Base-by-base conservation (phyloP, 31 red algal species). In the Odonthalia washingtoniensis region DNA sequence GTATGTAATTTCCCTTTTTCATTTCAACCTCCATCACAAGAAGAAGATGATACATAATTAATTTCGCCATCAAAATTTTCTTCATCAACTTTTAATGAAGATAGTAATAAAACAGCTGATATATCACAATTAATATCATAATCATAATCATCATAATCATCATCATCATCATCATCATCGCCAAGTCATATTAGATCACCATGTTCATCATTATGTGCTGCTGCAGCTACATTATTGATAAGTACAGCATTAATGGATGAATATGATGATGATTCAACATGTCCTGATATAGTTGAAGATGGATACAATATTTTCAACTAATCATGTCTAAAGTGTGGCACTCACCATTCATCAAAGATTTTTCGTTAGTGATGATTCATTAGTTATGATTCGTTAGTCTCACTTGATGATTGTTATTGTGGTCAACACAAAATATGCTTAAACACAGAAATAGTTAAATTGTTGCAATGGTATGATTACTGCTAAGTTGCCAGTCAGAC, bases 221-320 rank as follows among this genome's bases (percentile, higher is more conserved):
- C 12, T 31, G 60, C 63, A 35, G 5, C 80, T 32, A 34, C 31
- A 1, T 3, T 39, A 1, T n/a, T 40, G 24, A 66, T 17, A 14
- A 36, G 67, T 36, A 28, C 60, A 12, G 33, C 9, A 9, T 6
- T 12, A 33, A 57, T 57, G 49, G 86, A 89, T 69, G 86, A 89
- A 61, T 89, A 89, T 67, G 86, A 89, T 32, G 38, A 79, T 18
- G 86, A 89, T 46, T n/a, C n/a, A n/a, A n/a, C n/a, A n/a, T n/a
- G n/a, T n/a, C n/a, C n/a, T n/a, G 40, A 46, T 5, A 34, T 80
- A n/a, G 40, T 44, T 18, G n/a, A 9, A 14, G 76, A 80, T 3
- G 4, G 24, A 3, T 28, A 46, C 45, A 34, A 33, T 24, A 18
- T 57, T 39, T 30, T 30, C 21, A 26, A 33, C n/a, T n/a, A n/a